phyloP scores from a whole-genome alignment of 306 rosid genomes.

The Astragalus glycyphyllos region DNA sequence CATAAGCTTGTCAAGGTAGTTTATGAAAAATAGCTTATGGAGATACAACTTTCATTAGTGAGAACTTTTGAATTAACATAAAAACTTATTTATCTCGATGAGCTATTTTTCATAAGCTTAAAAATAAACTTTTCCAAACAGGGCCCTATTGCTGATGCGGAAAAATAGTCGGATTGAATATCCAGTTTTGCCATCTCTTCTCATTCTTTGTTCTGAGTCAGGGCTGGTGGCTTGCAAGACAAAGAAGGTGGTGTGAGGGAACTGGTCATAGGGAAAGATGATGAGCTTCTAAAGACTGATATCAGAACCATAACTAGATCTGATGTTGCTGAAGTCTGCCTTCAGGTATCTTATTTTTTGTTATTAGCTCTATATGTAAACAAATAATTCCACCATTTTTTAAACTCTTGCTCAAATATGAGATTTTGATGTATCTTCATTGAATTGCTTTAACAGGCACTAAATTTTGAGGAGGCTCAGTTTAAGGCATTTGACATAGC shows the following conservation, averaged over 20 bases:
- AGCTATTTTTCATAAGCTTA: too few relatives aligned
- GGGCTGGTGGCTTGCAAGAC: slow-evolving; percentile 97
- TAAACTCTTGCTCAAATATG: background rate
- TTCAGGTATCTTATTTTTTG: slow-evolving; percentile 65
- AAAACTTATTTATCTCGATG: too few relatives aligned
- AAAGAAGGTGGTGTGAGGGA: slow-evolving; percentile 88
- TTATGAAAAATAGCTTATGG: too few relatives aligned
- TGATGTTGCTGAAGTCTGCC: slow-evolving; percentile 92
- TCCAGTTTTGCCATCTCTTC: slow-evolving; percentile 3
- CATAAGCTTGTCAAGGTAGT: too few relatives aligned
- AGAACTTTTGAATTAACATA: too few relatives aligned
- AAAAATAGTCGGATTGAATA: background rate
- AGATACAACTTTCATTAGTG: too few relatives aligned
- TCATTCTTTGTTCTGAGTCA: slow-evolving; percentile 39
- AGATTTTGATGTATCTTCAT: slow-evolving; percentile 6
- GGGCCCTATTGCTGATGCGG: too few relatives aligned
- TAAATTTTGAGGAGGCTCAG: slow-evolving; percentile 76
- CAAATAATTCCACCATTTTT: background rate
- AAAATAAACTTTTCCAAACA: too few relatives aligned
- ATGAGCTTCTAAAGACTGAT: slow-evolving; percentile 86
- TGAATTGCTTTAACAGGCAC: slow-evolving; percentile 63
- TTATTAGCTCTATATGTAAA: background rate
- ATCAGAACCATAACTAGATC: slow-evolving; percentile 79
- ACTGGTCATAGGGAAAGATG: slow-evolving; percentile 84
- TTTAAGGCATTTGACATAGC: slow-evolving; percentile 89